Evolutionary conservation across 441 rosid species (phyloP).

Genomic region (Populus trichocarpa): DNA sequence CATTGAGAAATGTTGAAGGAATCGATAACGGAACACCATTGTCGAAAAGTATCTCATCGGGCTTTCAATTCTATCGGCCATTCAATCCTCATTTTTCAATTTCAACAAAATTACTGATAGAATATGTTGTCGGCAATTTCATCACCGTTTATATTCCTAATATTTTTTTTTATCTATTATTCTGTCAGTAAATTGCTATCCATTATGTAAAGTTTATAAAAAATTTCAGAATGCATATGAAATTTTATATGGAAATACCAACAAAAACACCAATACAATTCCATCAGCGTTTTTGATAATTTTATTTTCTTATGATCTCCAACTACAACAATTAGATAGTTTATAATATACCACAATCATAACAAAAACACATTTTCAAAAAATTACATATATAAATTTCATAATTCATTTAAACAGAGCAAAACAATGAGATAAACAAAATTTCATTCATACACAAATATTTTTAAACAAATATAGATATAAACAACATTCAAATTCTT

Average conservation of each 20-base stretch:
- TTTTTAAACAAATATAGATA: neutral
- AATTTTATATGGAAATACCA: neutral
- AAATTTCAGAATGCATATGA: no score
- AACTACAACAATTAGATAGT: no score
- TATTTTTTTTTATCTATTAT: no score
- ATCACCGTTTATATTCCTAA: no score
- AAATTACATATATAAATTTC: neutral
- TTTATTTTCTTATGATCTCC: no score
- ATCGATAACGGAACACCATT: neutral
- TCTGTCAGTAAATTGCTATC: neutral
- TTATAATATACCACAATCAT: no score
- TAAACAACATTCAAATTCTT: neutral
- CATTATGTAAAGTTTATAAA: neutral
- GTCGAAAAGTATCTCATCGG: neutral
- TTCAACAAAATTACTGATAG: neutral
- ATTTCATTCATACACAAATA: no score
- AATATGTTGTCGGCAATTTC: neutral
- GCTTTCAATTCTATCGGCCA: neutral
- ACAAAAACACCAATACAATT: neutral
- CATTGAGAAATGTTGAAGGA: neutral
- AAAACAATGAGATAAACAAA: neutral
- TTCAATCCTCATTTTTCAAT: neutral
- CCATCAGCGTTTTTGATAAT: no score
- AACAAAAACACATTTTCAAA: neutral
- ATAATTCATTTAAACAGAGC: neutral